Conservation (phyloP, 176 grass and related monocot species). For the Eragrostis curvula region DNA sequence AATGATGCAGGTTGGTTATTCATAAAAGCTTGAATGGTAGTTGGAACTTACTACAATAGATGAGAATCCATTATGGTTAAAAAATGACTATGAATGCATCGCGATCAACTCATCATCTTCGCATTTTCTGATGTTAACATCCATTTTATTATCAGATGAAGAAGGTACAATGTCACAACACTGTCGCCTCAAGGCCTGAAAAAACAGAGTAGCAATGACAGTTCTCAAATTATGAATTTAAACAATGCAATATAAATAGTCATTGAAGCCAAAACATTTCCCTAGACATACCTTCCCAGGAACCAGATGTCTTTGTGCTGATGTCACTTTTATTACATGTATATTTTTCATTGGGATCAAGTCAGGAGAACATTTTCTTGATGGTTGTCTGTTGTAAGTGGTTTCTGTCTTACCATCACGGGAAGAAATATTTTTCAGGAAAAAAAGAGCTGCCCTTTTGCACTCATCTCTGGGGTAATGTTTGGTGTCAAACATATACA, state of each 20-base stretch:
- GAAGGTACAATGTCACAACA: constrained; percentile 87
- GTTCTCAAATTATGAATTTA: background rate
- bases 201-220: constrained; percentile 27
- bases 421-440: constrained; percentile 54
- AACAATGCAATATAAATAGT: constrained; percentile 15
- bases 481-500: constrained; percentile 83
- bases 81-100: constrained; percentile 61
- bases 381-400: constrained; percentile 63
- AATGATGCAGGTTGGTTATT: background rate
- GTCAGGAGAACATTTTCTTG: constrained; percentile 52
- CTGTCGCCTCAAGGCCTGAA: constrained; percentile 75
- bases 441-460: constrained; percentile 71
- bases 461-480: constrained; percentile 65
- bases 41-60: constrained; percentile 13
- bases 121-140: constrained; percentile 83
- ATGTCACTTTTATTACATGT: constrained; percentile 53
- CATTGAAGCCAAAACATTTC: constrained; percentile 2
- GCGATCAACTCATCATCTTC: constrained; percentile 87
- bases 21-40: background rate
- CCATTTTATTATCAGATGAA: constrained; percentile 59
- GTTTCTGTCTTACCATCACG: constrained; percentile 54
- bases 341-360: constrained; percentile 53
- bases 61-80: background rate
- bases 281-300: constrained; percentile 67
- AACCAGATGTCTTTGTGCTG: constrained; percentile 43